Evolutionary conservation across 192 early-diverging fungal species (phyloP).

Genomic region (Gonapodya prolifera): DNA sequence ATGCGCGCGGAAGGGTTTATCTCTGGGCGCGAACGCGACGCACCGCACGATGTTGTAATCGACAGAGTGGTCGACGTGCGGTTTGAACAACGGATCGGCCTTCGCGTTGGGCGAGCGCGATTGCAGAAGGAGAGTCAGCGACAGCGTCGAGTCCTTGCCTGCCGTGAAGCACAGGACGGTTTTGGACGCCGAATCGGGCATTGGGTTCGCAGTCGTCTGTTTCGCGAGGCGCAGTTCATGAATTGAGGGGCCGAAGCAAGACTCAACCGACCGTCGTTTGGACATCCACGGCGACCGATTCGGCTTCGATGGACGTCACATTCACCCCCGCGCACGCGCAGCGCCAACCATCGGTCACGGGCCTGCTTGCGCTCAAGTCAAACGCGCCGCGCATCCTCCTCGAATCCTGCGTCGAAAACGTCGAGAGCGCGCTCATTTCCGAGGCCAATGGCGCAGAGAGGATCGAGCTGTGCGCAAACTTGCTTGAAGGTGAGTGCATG

Average conservation of each 20-base stretch:
- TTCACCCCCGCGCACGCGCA: not conserved
- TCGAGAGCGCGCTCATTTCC: not conserved
- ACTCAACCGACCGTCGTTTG: no score
- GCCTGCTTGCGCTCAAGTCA: not conserved
- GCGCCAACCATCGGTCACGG: not conserved
- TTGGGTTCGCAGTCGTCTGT: no score
- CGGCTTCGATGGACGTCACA: not conserved
- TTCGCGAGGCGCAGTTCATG: no score
- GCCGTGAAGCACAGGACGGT: not conserved
- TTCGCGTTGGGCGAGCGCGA: not conserved
- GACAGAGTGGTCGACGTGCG: not conserved
- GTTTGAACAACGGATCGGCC: not conserved
- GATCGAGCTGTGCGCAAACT: slow-evolving; percentile 50
- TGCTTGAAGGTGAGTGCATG: slow-evolving; percentile 53
- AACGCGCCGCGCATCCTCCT: not conserved
- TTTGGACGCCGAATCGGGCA: not conserved
- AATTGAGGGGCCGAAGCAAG: no score
- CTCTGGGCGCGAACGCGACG: not conserved
- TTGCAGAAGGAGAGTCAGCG: not conserved
- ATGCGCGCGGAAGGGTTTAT: not conserved
- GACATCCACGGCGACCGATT: no score
- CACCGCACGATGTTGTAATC: not conserved
- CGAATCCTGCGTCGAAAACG: not conserved
- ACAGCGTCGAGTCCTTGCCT: not conserved
- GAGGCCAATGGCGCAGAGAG: slow-evolving; percentile 39